A percentile compares a stretch with the other conserved stretches of the same genome.
Conservation (phyloP, 306 rosid genomes). For the Glycine soja region DNA sequence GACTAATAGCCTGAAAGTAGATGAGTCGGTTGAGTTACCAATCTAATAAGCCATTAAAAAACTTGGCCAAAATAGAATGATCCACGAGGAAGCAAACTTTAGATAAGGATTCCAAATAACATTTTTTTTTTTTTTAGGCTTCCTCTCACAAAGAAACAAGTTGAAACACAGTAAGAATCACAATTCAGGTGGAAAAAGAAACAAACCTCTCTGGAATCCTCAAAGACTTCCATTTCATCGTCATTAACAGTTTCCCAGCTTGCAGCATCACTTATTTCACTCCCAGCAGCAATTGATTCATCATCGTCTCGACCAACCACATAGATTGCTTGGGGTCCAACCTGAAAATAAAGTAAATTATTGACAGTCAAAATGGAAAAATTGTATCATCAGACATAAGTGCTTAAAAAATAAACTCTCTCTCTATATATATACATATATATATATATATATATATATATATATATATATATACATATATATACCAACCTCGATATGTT, state of each 20-base stretch:
- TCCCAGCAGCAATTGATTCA: too few species aligned
- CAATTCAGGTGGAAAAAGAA: slow-evolving; percentile 44
- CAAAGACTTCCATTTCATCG: slow-evolving; percentile 70
- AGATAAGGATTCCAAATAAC: slow-evolving; percentile 23
- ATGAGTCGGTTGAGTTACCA: too few species aligned
- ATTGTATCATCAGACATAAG: too few species aligned
- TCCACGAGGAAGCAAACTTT: background rate
- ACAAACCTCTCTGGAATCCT: slow-evolving; percentile 73
- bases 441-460: too few species aligned
- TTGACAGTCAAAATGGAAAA: slow-evolving; percentile 39
- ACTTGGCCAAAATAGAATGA: too few species aligned
- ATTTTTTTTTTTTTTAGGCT: slow-evolving; percentile 42
- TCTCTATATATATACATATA: too few species aligned
- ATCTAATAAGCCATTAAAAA: too few species aligned
- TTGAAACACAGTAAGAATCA: slow-evolving; percentile 37
- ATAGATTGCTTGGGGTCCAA: slow-evolving; percentile 99
- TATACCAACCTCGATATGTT: slow-evolving; percentile 6
- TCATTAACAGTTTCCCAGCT: slow-evolving; percentile 98
- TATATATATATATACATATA: too few species aligned
- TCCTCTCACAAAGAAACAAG: slow-evolving; percentile 34
- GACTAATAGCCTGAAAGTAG: too few species aligned
- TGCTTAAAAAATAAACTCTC: slow-evolving; percentile 13
- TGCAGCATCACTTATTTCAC: too few species aligned
- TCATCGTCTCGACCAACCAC: too few species aligned
- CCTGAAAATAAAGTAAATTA: slow-evolving; percentile 61